These are phyloP conservation scores for Pseudozyma thailandica DNA, from an alignment of 1,284 basidiomycete species.

Conservation along the genomic window DNA sequence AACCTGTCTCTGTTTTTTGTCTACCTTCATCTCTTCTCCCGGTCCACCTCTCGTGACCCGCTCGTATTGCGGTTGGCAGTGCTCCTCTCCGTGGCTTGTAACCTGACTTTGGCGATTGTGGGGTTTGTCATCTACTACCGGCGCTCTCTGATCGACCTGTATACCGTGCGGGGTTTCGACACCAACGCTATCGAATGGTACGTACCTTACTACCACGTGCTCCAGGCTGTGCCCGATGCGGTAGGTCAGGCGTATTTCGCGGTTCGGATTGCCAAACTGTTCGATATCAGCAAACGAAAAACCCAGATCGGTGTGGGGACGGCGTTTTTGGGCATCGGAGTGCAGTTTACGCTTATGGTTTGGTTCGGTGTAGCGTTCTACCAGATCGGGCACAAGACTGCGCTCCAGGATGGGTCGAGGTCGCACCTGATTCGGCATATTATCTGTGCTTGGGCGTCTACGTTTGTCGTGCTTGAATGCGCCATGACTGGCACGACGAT, in stretches of 20 bases:
- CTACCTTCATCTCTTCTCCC: conserved; percentile 23
- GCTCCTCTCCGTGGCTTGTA: conserved; percentile 7
- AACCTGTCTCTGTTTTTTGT: conserved; percentile 29
- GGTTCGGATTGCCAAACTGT: conserved; percentile 28
- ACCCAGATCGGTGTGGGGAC: background rate
- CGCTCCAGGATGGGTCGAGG: background rate
- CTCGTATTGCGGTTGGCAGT: conserved; percentile 15
- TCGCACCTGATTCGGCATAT: conserved; percentile 15
- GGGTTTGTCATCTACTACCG: conserved; percentile 3
- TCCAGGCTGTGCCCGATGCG: conserved; percentile 21
- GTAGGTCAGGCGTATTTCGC: conserved; percentile 38
- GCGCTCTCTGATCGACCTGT: conserved; percentile 10
- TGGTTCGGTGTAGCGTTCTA: conserved; percentile 27
- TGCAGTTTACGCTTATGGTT: conserved; percentile 18
- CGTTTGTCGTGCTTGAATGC: conserved; percentile 26
- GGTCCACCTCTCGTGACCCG: conserved; percentile 7
- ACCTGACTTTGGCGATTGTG: conserved; percentile 10
- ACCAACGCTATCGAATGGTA: conserved; percentile 31
- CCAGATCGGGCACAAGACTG: conserved; percentile 12
- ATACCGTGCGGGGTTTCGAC: conserved; percentile 13
- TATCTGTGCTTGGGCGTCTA: conserved; percentile 21
- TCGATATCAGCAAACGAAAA: background rate
- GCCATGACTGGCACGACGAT: conserved; percentile 29
- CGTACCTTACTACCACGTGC: conserved; percentile 13
- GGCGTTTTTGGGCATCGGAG: background rate